Evolutionary conservation across 805 yeast species (phyloP).

Genomic region (Metschnikowia peoriensis): DNA sequence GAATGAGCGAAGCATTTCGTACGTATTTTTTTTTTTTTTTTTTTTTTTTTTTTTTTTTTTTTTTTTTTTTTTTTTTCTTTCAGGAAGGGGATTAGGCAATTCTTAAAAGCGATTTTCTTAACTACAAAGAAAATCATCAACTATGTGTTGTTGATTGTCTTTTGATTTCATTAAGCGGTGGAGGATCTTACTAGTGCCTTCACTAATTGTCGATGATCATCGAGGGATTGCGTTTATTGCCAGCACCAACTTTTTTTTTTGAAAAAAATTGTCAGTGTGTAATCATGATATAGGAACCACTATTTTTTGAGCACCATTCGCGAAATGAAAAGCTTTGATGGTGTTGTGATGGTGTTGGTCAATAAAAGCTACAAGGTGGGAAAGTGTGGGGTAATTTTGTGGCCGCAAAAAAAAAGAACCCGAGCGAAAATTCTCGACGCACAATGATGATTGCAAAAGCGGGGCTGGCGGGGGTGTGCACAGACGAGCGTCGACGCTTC

Average conservation of each 20-base stretch:
- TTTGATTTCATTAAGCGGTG: too few relatives aligned
- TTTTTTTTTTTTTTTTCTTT: not conserved
- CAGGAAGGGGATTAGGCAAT: too few relatives aligned
- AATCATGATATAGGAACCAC: too few relatives aligned
- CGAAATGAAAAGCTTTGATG: too few relatives aligned
- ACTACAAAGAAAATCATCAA: too few relatives aligned
- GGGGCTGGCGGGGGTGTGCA: slow-evolving; percentile 13
- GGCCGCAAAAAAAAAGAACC: slow-evolving; percentile 1
- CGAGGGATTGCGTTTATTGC: too few relatives aligned
- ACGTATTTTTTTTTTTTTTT: slow-evolving; percentile 25
- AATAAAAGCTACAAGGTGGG: not conserved
- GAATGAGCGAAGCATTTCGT: slow-evolving; percentile 32
- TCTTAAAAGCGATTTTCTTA: not conserved
- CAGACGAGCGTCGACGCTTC: not conserved
- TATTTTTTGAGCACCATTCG: too few relatives aligned
- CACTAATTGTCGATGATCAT: too few relatives aligned
- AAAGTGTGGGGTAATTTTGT: slow-evolving; percentile 13
- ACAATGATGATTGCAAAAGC: slow-evolving; percentile 12
- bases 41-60: slow-evolving; percentile 7
- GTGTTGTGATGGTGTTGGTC: not conserved
- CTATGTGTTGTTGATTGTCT: too few relatives aligned
- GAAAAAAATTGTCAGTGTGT: too few relatives aligned
- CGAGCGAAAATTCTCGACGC: slow-evolving; percentile 9
- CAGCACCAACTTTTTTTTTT: too few relatives aligned
- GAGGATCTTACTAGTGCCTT: too few relatives aligned